These are phyloP conservation scores for Mycena indigotica DNA, from an alignment of 768 basidiomycete genomes.

Conservation along the genomic window DNA sequence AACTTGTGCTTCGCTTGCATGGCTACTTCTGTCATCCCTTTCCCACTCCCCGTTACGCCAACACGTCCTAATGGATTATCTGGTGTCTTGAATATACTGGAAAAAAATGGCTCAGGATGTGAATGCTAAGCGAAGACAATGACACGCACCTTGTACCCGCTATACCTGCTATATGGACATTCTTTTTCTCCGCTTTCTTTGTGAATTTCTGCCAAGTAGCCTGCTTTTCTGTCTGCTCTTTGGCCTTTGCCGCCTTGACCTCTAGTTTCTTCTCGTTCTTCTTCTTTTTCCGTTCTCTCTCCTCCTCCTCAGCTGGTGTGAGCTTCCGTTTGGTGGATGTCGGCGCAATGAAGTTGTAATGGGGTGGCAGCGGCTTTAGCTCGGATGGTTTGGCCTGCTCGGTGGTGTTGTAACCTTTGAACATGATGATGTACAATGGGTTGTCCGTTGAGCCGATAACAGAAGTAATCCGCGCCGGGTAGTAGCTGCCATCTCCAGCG, in stretches of 20 bases:
- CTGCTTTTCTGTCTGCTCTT: conserved; percentile 84
- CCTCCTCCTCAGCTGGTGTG: conserved; percentile 80
- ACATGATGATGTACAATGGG: conserved; percentile 85
- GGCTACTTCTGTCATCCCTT: conserved; percentile 83
- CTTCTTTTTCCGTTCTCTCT: conserved; percentile 88
- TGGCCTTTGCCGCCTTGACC: conserved; percentile 79
- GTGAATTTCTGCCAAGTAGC: conserved; percentile 93
- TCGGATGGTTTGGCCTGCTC: conserved; percentile 77
- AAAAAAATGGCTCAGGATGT: neutral
- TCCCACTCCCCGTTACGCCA: conserved; percentile 89
- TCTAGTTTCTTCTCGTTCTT: conserved; percentile 95
- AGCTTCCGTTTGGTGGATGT: conserved; percentile 75
- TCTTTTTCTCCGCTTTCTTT: conserved; percentile 93
- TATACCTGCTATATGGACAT: conserved; percentile 86
- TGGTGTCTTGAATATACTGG: conserved; percentile 84
- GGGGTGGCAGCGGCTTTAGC: conserved; percentile 68
- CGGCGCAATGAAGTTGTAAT: conserved; percentile 47
- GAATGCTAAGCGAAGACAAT: neutral
- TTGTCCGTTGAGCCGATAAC: conserved; percentile 82
- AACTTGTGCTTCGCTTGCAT: conserved; percentile 78
- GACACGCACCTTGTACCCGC: conserved; percentile 68
- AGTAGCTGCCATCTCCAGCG: conserved; percentile 82
- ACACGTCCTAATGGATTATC: conserved; percentile 89
- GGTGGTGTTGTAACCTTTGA: conserved; percentile 90
- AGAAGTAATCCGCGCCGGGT: conserved; percentile 85